phyloP scores from a whole-genome alignment of 1,139 yeast species.

The Lizanozyma gosingica region DNA sequence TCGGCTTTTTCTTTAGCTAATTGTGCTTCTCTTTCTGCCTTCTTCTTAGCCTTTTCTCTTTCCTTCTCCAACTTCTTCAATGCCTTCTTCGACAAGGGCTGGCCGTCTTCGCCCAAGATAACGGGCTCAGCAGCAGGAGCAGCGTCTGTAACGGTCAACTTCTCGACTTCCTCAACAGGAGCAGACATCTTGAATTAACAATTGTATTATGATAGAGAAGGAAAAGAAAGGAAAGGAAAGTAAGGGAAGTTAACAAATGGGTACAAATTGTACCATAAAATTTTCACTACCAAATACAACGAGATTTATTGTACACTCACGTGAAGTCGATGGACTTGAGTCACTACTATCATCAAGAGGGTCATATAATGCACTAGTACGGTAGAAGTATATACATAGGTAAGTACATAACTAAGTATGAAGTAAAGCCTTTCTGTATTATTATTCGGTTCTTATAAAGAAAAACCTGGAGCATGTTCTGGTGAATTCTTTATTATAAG shows the following conservation, averaged over 20 bases:
- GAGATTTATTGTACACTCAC: too few relatives aligned
- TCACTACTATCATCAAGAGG: too few relatives aligned
- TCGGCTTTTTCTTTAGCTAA: slow-evolving; percentile 82
- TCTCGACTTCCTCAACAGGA: slow-evolving; percentile 24
- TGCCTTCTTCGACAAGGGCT: slow-evolving; percentile 92
- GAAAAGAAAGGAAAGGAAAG: not conserved
- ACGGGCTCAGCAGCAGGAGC: slow-evolving; percentile 18
- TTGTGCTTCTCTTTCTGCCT: slow-evolving; percentile 88
- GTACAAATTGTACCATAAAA: too few relatives aligned
- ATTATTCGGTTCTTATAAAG: not conserved
- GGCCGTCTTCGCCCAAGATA: slow-evolving; percentile 75
- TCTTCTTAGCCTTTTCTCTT: slow-evolving; percentile 84
- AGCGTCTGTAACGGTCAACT: slow-evolving; percentile 20
- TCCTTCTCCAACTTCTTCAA: slow-evolving; percentile 91
- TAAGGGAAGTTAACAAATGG: too few relatives aligned
- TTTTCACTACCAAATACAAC: too few relatives aligned
- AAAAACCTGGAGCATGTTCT: slow-evolving; percentile 3
- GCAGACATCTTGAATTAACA: slow-evolving; percentile 24
- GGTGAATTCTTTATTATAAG: slow-evolving; percentile 3
- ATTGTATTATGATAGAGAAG: not conserved
- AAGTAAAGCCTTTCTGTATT: too few relatives aligned
- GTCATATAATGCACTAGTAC: too few relatives aligned
- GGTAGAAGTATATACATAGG: too few relatives aligned
- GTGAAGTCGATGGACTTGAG: too few relatives aligned
- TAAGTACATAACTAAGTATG: too few relatives aligned